Evolutionary conservation across 108 stramenopile species (phyloP).

Genomic region (Stephanodiscus minutulus): DNA sequence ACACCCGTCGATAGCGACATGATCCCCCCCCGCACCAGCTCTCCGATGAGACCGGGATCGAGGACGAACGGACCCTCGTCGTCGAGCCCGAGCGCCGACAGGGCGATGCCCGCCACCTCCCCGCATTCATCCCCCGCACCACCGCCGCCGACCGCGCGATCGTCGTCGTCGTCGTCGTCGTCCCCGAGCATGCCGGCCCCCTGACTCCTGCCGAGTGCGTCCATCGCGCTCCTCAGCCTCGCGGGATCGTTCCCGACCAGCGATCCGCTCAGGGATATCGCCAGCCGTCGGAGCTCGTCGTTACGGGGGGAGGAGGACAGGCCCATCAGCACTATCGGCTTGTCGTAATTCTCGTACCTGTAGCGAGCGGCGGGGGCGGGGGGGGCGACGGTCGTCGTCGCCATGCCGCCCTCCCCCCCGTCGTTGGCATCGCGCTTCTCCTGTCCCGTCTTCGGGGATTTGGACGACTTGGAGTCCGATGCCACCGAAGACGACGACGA

Average conservation of each 20-base stretch:
- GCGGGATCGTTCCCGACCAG: slow-evolving; percentile 21
- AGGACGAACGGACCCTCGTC: slow-evolving; percentile 50
- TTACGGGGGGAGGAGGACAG: slow-evolving; percentile 49
- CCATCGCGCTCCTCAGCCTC: slow-evolving; percentile 20
- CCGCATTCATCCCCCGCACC: slow-evolving; percentile 1
- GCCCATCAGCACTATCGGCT: slow-evolving; percentile 82
- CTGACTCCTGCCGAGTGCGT: slow-evolving; percentile 41
- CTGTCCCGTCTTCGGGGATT: background rate
- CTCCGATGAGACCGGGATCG: slow-evolving; percentile 29
- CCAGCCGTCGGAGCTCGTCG: slow-evolving; percentile 72
- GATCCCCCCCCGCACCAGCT: slow-evolving; percentile 31
- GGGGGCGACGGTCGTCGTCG: background rate
- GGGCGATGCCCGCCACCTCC: slow-evolving; percentile 38
- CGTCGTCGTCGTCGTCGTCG: slow-evolving; percentile 28
- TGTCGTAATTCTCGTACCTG: slow-evolving; percentile 64
- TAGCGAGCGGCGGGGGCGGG: slow-evolving; percentile 22
- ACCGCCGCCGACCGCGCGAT: slow-evolving; percentile 1
- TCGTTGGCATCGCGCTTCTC: slow-evolving; percentile 23
- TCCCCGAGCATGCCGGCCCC: slow-evolving; percentile 29
- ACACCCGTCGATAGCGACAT: slow-evolving; percentile 49
- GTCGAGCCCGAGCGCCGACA: slow-evolving; percentile 40
- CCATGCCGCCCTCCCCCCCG: slow-evolving; percentile 2
- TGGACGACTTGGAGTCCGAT: too few relatives aligned
- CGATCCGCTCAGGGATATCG: slow-evolving; percentile 53
- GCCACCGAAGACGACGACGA: too few relatives aligned